Evolutionary conservation across 1,139 yeast species (phyloP).

Genomic region (Suhomyces bribrorum): DNA sequence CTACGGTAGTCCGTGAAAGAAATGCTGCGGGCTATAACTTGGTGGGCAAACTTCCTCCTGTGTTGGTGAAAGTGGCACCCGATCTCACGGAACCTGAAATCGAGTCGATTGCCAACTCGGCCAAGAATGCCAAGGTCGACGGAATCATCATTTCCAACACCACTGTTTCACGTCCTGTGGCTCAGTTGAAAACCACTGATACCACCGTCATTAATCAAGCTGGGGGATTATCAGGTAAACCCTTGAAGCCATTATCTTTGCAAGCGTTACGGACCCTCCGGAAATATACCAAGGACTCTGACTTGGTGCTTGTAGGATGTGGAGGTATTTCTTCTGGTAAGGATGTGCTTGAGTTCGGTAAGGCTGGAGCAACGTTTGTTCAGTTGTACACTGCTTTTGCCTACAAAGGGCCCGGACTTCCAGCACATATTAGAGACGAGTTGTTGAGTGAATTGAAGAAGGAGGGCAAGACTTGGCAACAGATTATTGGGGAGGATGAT

Average conservation of each 20-base stretch:
- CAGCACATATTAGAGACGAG: conserved; percentile 76
- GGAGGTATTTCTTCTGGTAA: conserved; percentile 87
- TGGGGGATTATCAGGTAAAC: conserved; percentile 92
- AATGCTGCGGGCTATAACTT: conserved; percentile 42
- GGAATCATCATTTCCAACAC: conserved; percentile 94
- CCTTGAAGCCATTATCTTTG: conserved; percentile 80
- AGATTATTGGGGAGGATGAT: conserved; percentile 66
- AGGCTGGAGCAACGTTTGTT: conserved; percentile 88
- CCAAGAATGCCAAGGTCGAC: conserved; percentile 75
- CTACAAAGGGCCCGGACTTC: conserved; percentile 88
- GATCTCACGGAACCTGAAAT: conserved; percentile 83
- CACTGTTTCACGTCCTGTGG: conserved; percentile 74
- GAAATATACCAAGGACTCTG: conserved; percentile 70
- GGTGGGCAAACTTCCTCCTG: conserved; percentile 61
- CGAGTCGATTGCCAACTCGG: conserved; percentile 78
- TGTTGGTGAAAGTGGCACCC: conserved; percentile 90
- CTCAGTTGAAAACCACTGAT: conserved; percentile 49
- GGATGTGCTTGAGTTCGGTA: conserved; percentile 89
- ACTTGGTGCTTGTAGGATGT: conserved; percentile 82
- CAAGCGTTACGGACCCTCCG: conserved; percentile 70
- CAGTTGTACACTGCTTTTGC: conserved; percentile 90
- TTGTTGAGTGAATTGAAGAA: conserved; percentile 62
- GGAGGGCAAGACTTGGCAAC: conserved; percentile 83
- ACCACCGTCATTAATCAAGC: conserved; percentile 49
- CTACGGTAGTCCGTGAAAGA: conserved; percentile 65